Evolutionary conservation across 768 basidiomycete species (phyloP).

Genomic region (Galerina sulciceps): DNA sequence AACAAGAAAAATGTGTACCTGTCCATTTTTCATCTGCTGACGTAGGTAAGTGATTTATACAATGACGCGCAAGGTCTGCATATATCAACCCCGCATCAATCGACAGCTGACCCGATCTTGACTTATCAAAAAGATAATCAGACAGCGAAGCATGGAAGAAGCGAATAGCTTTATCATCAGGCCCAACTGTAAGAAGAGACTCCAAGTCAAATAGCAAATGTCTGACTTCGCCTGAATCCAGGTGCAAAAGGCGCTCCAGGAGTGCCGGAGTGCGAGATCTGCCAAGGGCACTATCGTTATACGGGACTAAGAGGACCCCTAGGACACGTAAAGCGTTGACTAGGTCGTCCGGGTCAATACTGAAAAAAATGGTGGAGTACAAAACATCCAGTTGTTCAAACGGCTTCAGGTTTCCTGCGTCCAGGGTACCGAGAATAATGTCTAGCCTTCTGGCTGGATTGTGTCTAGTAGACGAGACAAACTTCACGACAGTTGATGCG

Average conservation of each 20-base stretch:
- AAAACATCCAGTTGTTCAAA: conserved; percentile 4
- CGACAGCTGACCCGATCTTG: background rate
- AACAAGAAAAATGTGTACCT: too few relatives aligned
- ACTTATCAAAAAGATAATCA: background rate
- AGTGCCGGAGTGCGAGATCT: background rate
- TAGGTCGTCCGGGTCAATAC: background rate
- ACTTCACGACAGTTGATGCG: conserved; percentile 3
- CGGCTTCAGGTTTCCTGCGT: background rate
- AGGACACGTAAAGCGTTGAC: background rate
- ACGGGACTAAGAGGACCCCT: background rate
- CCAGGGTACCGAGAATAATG: background rate
- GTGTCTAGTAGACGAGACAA: background rate
- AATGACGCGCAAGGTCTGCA: background rate
- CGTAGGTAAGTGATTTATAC: too few relatives aligned
- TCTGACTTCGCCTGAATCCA: background rate
- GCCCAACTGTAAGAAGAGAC: background rate
- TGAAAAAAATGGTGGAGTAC: conserved; percentile 1
- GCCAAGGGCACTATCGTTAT: background rate
- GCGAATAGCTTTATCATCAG: background rate
- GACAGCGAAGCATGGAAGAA: background rate
- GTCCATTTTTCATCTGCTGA: too few relatives aligned
- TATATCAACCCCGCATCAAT: background rate
- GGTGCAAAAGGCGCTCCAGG: background rate
- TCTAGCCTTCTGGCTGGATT: background rate
- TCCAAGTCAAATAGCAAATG: background rate